Conservation (phyloP, 2,329 filamentous ascomycete genomes). For the Aspergillus pseudoviridinutans region DNA sequence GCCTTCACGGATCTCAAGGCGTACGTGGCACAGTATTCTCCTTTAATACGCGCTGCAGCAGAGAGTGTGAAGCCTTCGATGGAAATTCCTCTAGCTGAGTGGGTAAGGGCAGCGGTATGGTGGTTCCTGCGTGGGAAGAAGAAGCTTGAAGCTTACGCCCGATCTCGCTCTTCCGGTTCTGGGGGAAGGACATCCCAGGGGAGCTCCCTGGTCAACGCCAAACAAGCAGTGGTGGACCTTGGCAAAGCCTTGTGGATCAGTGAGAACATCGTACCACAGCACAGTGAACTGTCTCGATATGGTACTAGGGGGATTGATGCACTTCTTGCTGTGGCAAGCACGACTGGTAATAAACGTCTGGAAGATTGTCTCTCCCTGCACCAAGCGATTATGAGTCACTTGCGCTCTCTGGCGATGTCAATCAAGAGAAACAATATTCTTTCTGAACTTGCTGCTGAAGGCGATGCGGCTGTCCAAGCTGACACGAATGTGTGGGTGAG, state of each 20-base stretch:
- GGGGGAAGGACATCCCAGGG: conserved; percentile 47
- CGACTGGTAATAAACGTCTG: conserved; percentile 43
- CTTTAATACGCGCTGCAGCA: conserved; percentile 72
- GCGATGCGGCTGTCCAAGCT: conserved; percentile 68
- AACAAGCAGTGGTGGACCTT: conserved; percentile 80
- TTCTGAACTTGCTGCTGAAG: conserved; percentile 58
- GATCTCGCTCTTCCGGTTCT: conserved; percentile 56
- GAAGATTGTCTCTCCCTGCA: conserved; percentile 48
- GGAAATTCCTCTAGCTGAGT: conserved; percentile 60
- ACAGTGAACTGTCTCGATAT: conserved; percentile 38
- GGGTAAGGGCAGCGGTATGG: conserved; percentile 73
- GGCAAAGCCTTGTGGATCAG: conserved; percentile 83
- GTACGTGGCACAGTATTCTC: conserved; percentile 69
- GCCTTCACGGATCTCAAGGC: conserved; percentile 66
- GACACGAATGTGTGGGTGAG: conserved; percentile 79
- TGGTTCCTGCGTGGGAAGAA: conserved; percentile 84
- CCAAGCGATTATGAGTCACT: conserved; percentile 57
- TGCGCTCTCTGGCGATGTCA: conserved; percentile 72
- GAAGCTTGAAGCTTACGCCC: conserved; percentile 67
- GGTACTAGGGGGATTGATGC: conserved; percentile 38
- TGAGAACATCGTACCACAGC: conserved; percentile 37
- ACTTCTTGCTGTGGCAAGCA: conserved; percentile 38
- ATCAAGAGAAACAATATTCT: conserved; percentile 82
- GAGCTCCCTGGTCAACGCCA: conserved; percentile 44
- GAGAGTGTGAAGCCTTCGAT: conserved; percentile 67